Conservation (phyloP, 1,284 basidiomycete genomes). For the Irpex sp. region DNA sequence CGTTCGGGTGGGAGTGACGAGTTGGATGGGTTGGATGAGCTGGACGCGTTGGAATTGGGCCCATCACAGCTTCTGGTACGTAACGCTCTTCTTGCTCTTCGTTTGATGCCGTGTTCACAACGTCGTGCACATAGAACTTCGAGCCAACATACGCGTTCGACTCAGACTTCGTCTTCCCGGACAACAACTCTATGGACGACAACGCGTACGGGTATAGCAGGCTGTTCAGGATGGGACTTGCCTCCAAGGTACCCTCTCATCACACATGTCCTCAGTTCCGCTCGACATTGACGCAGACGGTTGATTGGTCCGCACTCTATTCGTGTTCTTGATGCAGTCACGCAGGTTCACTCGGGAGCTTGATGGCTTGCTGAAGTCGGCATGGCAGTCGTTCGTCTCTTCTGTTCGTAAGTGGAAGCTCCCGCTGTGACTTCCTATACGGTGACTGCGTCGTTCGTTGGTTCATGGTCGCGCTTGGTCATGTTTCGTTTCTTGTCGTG, state of each 20-base stretch:
- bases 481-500: too few species aligned
- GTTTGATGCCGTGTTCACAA: background rate
- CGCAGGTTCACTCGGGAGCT: conserved; percentile 2
- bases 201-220: conserved; percentile 6
- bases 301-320: background rate
- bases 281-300: background rate
- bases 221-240: conserved; percentile 8
- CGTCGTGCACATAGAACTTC: background rate
- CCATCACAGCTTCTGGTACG: background rate
- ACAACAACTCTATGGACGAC: background rate
- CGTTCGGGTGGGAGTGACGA: background rate
- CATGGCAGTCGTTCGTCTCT: background rate
- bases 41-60: background rate
- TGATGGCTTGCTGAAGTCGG: background rate
- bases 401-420: background rate
- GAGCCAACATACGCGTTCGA: conserved; percentile 4
- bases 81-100: background rate
- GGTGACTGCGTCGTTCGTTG: background rate
- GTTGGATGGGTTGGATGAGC: background rate
- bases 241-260: background rate
- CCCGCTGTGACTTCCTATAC: background rate
- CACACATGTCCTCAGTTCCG: background rate
- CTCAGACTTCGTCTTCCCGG: conserved; percentile 8
- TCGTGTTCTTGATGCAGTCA: conserved; percentile 5
- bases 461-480: background rate